Evolutionary conservation across 257 asterid species (phyloP).

Genomic region (Buddleja alternifolia): DNA sequence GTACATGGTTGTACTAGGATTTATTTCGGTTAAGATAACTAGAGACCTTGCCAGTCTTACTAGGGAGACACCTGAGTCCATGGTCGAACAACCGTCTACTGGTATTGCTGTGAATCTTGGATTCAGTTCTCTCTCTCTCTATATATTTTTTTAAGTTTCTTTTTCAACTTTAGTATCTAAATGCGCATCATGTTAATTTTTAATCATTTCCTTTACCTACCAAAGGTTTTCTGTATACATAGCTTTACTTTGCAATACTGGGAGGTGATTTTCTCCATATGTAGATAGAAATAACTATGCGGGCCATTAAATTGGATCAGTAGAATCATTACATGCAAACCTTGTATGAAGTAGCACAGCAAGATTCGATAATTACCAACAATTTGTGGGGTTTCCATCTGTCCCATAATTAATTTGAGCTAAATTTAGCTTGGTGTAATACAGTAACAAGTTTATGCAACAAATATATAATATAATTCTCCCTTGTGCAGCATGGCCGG

Average conservation of each 20-base stretch:
- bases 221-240: too few species aligned
- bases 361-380: neutral
- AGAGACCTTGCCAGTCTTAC: neutral
- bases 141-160: too few species aligned
- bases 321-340: neutral
- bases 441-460: neutral
- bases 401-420: neutral
- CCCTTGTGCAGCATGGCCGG: slow-evolving; percentile 62
- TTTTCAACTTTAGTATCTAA: too few species aligned
- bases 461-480: slow-evolving; percentile 13
- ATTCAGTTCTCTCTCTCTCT: too few species aligned
- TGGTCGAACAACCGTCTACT: too few species aligned
- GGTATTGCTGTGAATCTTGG: too few species aligned
- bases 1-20: neutral
- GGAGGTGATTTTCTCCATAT: neutral
- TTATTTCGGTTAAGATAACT: neutral
- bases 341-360: neutral
- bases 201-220: too few species aligned
- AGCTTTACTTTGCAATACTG: neutral
- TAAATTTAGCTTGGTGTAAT: neutral
- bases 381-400: neutral
- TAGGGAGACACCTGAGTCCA: too few species aligned
- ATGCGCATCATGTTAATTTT: too few species aligned
- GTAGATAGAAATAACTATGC: neutral
- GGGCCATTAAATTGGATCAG: neutral